Conservation (phyloP, 2,329 filamentous ascomycete genomes). For the Colletotrichum tropicicola region DNA sequence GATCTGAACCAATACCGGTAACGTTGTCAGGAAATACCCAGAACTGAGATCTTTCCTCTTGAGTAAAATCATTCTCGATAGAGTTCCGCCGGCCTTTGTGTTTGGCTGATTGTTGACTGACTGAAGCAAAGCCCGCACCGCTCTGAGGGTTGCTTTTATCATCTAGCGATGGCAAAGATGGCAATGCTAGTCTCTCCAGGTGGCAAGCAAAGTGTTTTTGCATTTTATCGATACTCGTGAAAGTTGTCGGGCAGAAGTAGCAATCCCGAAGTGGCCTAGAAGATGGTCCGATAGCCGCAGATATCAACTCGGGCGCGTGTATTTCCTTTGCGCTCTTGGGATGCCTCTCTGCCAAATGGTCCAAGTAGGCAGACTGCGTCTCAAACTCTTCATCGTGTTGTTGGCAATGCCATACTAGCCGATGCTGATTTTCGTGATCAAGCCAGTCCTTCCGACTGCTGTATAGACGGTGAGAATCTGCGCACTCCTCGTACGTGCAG, state of each 20-base stretch:
- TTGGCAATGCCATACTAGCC: background rate
- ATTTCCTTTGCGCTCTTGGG: background rate
- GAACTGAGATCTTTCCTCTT: no score
- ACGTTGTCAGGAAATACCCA: no score
- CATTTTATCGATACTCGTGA: background rate
- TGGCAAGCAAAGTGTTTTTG: background rate
- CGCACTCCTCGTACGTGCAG: background rate
- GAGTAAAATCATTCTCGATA: no score
- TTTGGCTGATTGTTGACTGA: no score
- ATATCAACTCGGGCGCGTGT: background rate
- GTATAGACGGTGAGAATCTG: background rate
- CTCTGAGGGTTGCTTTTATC: no score
- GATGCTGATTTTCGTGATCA: background rate
- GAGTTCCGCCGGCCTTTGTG: no score
- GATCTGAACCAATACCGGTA: no score
- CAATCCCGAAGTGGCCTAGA: background rate
- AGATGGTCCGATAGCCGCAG: background rate
- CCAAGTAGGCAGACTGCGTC: background rate
- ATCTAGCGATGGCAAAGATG: no score
- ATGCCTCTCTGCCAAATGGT: background rate
- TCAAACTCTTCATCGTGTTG: background rate
- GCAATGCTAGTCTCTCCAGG: background rate
- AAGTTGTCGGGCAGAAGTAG: background rate
- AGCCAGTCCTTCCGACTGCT: background rate
- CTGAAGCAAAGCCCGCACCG: no score